Evolutionary conservation across 2,329 filamentous ascomycete species (phyloP), one percentile per base, ranked within the genome.

Genomic region (Monilinia aucupariae): DNA sequence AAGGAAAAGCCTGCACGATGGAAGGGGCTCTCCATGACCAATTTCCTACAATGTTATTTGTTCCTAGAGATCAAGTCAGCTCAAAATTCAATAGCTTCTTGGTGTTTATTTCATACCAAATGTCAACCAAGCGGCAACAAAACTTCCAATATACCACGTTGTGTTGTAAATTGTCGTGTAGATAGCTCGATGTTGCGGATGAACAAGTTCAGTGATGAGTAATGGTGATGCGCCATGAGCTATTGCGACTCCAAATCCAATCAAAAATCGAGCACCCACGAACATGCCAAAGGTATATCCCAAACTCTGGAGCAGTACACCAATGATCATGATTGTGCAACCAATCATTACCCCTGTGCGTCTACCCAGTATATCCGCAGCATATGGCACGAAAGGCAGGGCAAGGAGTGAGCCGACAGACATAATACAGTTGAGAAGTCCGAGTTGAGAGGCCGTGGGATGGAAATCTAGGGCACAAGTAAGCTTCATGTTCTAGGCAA

Each of bases 151-250:
- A 63, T 78, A 77, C 77, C 77, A 80, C 8, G 75, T 77, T 30
- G 74, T 76, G 69, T 79, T 79, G 71, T 78, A 79, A 64, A 79
- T 78, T 12, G 77, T 78, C 20, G 78, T 80, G 68, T 79, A 77
- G 51, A 75, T 75, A 27, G 76, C 78, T 65, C 79, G 77, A 67
- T 81, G 78, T 64, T 79, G 77, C 59, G 79, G 79, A 66, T 81
- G 78, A 9, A 75, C 76, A 55, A 82, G 69, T 69, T 82, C 79
- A 6, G 76, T 75, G 51, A 79, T 75, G 49, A 79, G 69, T 71
- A 75, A 59, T 49, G 71, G 72, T 12, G 69, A 66, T 39, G 71
- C 56, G 37, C 70, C 70, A 53, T 71, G 70, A 17, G 70, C 70
- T 61, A 73, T 71, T 1, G 70, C 68, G 15, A 72, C 67, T 62